phyloP scores from a whole-genome alignment of 306 rosid genomes.

The cucumber (Cucumis sativus) region Cucumber_9930_V3 NC_026657.2:32897501-32898000 shows the following conservation, averaged over 20 bases:
- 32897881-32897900: too few species aligned
- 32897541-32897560: conserved; percentile 47
- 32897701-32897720: too few species aligned
- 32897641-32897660: not conserved
- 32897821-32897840: not conserved
- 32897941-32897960: too few species aligned
- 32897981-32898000: not conserved
- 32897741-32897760: not conserved
- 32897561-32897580: conserved; percentile 68
- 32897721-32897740: too few species aligned
- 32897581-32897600: not conserved
- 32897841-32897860: too few species aligned
- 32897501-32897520: conserved; percentile 39
- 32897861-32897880: too few species aligned
- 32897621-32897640: not conserved
- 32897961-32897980: too few species aligned
- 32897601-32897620: not conserved
- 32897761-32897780: not conserved
- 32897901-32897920: too few species aligned
- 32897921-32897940: too few species aligned
- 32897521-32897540: conserved; percentile 49
- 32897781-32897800: not conserved
- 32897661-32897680: too few species aligned
- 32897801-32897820: not conserved
- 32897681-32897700: too few species aligned